Percentiles rank a stretch among this genome's conserved stretches.
Evolutionary conservation across 768 basidiomycete genomes (phyloP).

Genomic region (Inosperma sp.): DNA sequence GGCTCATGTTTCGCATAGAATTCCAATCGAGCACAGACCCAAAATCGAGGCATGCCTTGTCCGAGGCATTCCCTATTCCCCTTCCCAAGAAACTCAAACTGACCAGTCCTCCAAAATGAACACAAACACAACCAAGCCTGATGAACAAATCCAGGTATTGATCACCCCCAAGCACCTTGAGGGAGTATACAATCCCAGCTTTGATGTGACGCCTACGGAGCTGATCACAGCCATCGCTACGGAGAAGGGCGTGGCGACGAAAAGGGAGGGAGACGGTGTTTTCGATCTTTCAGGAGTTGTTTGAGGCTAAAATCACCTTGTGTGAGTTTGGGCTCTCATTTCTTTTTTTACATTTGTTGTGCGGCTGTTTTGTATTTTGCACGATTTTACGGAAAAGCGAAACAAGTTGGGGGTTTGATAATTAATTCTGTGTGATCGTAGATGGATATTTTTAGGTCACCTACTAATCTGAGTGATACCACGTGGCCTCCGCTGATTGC

Average conservation of each 20-base stretch:
- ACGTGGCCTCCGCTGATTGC: too few relatives aligned
- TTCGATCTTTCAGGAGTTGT: constrained; percentile 68
- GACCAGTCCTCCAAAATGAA: too few relatives aligned
- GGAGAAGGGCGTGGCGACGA: constrained; percentile 88
- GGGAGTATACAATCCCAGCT: constrained; percentile 87
- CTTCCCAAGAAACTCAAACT: constrained; percentile 40
- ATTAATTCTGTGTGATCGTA: too few relatives aligned
- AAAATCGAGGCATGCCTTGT: constrained; percentile 84
- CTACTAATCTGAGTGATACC: too few relatives aligned
- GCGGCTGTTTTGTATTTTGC: not conserved
- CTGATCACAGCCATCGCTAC: constrained; percentile 94
- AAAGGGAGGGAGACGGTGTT: constrained; percentile 45
- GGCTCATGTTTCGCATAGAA: constrained; percentile 34
- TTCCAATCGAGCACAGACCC: constrained; percentile 92
- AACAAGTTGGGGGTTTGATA: too few relatives aligned
- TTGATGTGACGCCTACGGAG: constrained; percentile 93
- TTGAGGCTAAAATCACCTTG: constrained; percentile 16
- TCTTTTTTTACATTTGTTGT: not conserved
- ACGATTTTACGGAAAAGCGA: too few relatives aligned
- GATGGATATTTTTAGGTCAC: too few relatives aligned
- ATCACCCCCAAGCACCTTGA: constrained; percentile 67
- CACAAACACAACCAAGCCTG: too few relatives aligned
- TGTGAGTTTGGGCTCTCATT: not conserved
- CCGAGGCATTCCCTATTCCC: constrained; percentile 69
- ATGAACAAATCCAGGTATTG: constrained; percentile 77